Evolutionary conservation across 352 stramenopile genomes (phyloP).

Genomic region (Pythium guiyangense): DNA sequence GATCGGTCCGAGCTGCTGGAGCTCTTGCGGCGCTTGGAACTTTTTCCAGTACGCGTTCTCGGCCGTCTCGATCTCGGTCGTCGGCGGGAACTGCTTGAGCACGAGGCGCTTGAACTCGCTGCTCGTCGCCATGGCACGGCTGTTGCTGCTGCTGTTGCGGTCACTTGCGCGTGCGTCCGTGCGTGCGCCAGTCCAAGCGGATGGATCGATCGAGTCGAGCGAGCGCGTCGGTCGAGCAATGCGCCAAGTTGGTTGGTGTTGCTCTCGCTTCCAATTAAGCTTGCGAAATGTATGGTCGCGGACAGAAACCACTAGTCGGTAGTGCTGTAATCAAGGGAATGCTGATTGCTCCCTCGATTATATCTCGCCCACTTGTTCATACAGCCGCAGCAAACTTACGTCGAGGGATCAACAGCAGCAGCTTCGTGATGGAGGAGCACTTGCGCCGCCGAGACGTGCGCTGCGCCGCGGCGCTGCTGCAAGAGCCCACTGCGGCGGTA

Average conservation of each 20-base stretch:
- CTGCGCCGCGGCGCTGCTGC: constrained; percentile 28
- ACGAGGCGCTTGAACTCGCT: constrained; percentile 84
- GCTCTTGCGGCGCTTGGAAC: constrained; percentile 77
- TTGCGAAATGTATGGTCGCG: no score
- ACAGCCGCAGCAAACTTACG: background rate
- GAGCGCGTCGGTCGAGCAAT: no score
- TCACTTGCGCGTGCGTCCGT: background rate
- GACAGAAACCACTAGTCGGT: no score
- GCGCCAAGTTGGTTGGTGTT: no score
- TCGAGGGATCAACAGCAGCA: no score
- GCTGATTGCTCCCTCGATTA: background rate
- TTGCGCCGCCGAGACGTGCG: constrained; percentile 50
- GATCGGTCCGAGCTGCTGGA: constrained; percentile 80
- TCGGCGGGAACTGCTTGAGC: constrained; percentile 84
- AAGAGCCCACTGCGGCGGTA: constrained; percentile 16
- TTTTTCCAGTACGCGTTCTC: constrained; percentile 89
- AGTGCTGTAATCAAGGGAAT: no score
- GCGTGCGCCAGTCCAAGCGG: no score
- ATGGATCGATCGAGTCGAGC: no score
- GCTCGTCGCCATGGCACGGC: constrained; percentile 42
- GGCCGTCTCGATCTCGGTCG: constrained; percentile 69
- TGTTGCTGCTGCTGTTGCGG: background rate
- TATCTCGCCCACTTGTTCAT: background rate
- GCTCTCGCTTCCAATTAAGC: no score
- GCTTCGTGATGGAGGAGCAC: constrained; percentile 26